Evolutionary conservation across 2,329 filamentous ascomycete genomes (phyloP).

Genomic region (Calonectria hongkongensis): DNA sequence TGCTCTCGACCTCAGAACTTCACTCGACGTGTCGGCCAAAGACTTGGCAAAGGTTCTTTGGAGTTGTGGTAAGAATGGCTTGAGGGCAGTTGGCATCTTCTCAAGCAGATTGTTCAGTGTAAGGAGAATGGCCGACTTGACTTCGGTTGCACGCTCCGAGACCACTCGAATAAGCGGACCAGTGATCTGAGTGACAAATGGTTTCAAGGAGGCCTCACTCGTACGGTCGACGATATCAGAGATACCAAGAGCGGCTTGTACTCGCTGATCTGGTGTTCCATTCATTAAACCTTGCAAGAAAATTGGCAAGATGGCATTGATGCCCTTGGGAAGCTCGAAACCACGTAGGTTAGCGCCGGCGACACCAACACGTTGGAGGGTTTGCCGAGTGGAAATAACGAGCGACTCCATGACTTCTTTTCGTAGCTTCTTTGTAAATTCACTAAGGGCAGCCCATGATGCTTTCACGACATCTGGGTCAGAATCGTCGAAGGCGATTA

Average conservation of each 20-base stretch:
- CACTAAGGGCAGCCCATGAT: constrained; percentile 89
- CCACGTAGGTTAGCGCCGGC: constrained; percentile 89
- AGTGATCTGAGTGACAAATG: constrained; percentile 97
- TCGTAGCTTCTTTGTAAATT: constrained; percentile 90
- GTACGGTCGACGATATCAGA: constrained; percentile 97
- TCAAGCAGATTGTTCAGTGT: constrained; percentile 96
- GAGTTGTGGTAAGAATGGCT: constrained; percentile 96
- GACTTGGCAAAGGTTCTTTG: constrained; percentile 98
- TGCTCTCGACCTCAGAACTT: constrained; percentile 88
- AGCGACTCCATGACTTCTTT: constrained; percentile 99
- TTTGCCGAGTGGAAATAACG: constrained; percentile 89
- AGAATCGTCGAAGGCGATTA: constrained; percentile 93
- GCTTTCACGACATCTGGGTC: constrained; percentile 91
- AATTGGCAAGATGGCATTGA: constrained; percentile 96
- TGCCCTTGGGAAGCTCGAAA: constrained; percentile 95
- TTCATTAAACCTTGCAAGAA: constrained; percentile 99
- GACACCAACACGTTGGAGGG: constrained; percentile 91
- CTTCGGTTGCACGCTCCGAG: constrained; percentile 95
- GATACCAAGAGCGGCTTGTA: constrained; percentile 92
- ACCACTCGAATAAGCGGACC: constrained; percentile 98
- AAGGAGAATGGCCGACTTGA: constrained; percentile 94
- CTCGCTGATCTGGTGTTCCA: constrained; percentile 92
- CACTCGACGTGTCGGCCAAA: constrained; percentile 93
- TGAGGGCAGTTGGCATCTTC: constrained; percentile 96
- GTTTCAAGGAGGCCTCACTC: constrained; percentile 89